Percentiles rank a stretch among this genome's conserved stretches.
Conservation (phyloP, 2,329 filamentous ascomycete species). For the Colletotrichum destructivum region DNA sequence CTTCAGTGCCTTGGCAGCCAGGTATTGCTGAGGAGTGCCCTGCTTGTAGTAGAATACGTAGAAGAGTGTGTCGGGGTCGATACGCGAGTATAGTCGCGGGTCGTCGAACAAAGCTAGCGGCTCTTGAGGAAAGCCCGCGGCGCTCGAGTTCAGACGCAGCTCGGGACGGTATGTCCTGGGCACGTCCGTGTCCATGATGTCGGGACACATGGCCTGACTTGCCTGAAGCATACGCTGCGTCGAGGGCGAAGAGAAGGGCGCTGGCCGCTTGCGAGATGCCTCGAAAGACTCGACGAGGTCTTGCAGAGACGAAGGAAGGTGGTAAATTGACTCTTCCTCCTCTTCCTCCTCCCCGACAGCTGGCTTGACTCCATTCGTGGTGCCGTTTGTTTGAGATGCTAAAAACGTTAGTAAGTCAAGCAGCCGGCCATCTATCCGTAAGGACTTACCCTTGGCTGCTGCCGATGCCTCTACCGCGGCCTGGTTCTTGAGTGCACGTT, state of each 20-base stretch:
- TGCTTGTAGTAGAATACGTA: slow-evolving; percentile 99
- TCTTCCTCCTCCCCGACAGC: slow-evolving; percentile 61
- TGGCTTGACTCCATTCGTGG: slow-evolving; percentile 66
- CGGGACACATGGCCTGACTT: slow-evolving; percentile 82
- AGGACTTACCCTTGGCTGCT: slow-evolving; percentile 60
- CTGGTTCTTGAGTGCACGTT: slow-evolving; percentile 63
- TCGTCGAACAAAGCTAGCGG: slow-evolving; percentile 94
- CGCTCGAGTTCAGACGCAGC: slow-evolving; percentile 80
- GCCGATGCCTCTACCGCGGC: slow-evolving; percentile 60
- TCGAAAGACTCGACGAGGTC: slow-evolving; percentile 95
- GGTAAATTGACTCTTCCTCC: slow-evolving; percentile 91
- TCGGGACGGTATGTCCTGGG: slow-evolving; percentile 89
- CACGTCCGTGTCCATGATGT: slow-evolving; percentile 83
- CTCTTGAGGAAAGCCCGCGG: slow-evolving; percentile 91
- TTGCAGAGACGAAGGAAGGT: slow-evolving; percentile 88
- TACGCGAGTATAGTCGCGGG: slow-evolving; percentile 86
- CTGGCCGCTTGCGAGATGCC: slow-evolving; percentile 79
- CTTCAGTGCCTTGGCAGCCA: slow-evolving; percentile 97
- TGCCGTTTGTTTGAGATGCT: slow-evolving; percentile 66
- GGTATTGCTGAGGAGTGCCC: slow-evolving; percentile 93
- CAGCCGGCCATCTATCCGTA: neutral
- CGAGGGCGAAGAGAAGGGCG: slow-evolving; percentile 73
- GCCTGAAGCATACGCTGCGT: slow-evolving; percentile 82
- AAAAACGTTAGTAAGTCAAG: slow-evolving; percentile 20
- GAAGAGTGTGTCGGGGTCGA: slow-evolving; percentile 96